Conservation (phyloP, 2,329 filamentous ascomycete species). For the Trichoderma brevicompactum region DNA sequence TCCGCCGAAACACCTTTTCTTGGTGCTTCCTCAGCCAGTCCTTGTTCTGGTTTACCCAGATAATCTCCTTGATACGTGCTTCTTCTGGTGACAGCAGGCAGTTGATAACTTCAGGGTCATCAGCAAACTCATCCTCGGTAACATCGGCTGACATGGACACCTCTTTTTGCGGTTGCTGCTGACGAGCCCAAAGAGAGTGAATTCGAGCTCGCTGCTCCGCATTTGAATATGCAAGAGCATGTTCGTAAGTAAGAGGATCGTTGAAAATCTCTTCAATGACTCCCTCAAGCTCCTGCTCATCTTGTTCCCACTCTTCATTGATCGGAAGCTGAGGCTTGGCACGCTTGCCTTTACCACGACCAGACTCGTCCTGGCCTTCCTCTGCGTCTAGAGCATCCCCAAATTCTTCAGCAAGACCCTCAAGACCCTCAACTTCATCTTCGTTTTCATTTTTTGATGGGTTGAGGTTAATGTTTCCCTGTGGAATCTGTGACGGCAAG, state of each 20-base stretch:
- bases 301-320: conserved; percentile 64
- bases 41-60: conserved; percentile 95
- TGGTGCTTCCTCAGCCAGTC: conserved; percentile 89
- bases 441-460: conserved; percentile 29
- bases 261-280: conserved; percentile 74
- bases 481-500: conserved; percentile 47
- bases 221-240: conserved; percentile 61
- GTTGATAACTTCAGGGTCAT: conserved; percentile 84
- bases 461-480: conserved; percentile 39
- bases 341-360: conserved; percentile 35
- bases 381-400: conserved; percentile 47
- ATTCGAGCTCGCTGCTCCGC: conserved; percentile 60
- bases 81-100: conserved; percentile 77
- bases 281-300: conserved; percentile 68
- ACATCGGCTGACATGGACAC: conserved; percentile 68
- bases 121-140: conserved; percentile 80
- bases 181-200: conserved; percentile 57
- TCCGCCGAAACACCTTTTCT: conserved; percentile 76
- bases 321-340: conserved; percentile 56
- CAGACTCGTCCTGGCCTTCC: conserved; percentile 31
- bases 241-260: conserved; percentile 60
- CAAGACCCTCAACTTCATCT: conserved; percentile 41
- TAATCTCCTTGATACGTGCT: conserved; percentile 79
- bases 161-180: conserved; percentile 52
- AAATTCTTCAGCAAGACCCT: conserved; percentile 51